These are phyloP conservation scores for Pleurotus ostreatus DNA, from an alignment of 768 basidiomycete species.

Conservation along the genomic window DNA sequence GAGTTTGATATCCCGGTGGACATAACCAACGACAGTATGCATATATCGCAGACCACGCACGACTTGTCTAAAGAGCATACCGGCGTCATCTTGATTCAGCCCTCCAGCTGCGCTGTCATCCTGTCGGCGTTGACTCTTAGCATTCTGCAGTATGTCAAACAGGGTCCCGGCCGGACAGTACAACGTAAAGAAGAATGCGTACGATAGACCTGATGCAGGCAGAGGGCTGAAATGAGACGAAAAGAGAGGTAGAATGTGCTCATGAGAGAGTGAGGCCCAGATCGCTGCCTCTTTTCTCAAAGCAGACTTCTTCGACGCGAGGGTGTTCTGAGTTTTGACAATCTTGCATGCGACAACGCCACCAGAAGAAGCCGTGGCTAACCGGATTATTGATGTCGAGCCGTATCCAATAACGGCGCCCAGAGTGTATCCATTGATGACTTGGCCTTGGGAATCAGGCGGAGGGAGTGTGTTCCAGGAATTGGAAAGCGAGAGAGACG, in stretches of 20 bases:
- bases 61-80: constrained; percentile 84
- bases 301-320: constrained; percentile 38
- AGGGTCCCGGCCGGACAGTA: constrained; percentile 84
- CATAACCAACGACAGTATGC: constrained; percentile 70
- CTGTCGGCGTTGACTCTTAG: constrained; percentile 17
- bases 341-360: constrained; percentile 81
- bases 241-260: constrained; percentile 85
- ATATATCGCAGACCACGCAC: constrained; percentile 80
- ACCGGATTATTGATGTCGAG: constrained; percentile 76
- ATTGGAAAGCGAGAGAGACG: constrained; percentile 67
- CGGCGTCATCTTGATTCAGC: constrained; percentile 61
- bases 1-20: constrained; percentile 94
- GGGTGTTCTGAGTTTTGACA: constrained; percentile 52
- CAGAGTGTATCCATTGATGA: constrained; percentile 68
- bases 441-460: constrained; percentile 65
- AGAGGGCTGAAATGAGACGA: constrained; percentile 18
- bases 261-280: constrained; percentile 77
- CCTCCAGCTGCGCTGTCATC: constrained; percentile 49
- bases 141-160: constrained; percentile 68
- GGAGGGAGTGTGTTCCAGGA: constrained; percentile 29
- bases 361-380: constrained; percentile 61
- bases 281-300: constrained; percentile 68
- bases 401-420: constrained; percentile 77
- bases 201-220: constrained; percentile 43
- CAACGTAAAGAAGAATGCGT: constrained; percentile 78